Evolutionary conservation across 805 yeast species (phyloP), one percentile per base, ranked within the genome.

Genomic region (Candida taoyuanica): DNA sequence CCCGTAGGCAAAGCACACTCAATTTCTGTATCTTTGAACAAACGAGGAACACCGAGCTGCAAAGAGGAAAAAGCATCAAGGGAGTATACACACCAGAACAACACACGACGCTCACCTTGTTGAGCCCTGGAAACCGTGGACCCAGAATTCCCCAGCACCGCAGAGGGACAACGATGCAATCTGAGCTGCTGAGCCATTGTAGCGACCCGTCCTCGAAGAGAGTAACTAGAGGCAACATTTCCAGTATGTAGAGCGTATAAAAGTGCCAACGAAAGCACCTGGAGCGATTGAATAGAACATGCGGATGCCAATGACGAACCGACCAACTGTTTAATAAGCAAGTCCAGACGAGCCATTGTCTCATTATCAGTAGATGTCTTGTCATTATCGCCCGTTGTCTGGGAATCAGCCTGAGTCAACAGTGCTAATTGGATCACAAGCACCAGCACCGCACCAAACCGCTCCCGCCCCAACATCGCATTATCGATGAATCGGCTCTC

Each of bases 111-210:
- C 54, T 85, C 86, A 45, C 89, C 88, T 59, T 83, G 93, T 64
- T 82, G 89, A 43, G 77, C 69, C 47, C 71, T 74, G 17, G 79
- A 73, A 31, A 83, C 74, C 24, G 74, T 73, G 3, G 82, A 70
- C 1, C 91, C 91, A 41, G 68, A 70, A n/a, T 71, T 70, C 3
- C 78, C 75, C 34, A 82, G 63, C 4, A 85, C 88, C 0, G 91
- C 91, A 5, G 89, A 78, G 8, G 95, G 95, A 59, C 95, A 83
- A 49, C 94, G 70, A 56, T 87, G 95, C 31, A 88, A 65, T 49
- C 96, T 74, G 37, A 88, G 64, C 50, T 87, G 93, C 51, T 85
- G 94, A 5, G 89, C 81, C 89, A 85, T 83, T 19, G 87, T 79
- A 11, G 82, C 76, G 7, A 82, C 79, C 48, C 78, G 69, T 30